These are phyloP conservation scores for Mollisiaceae sp. DNA, from an alignment of 2,329 filamentous ascomycete genomes.

Conservation along the genomic window DNA sequence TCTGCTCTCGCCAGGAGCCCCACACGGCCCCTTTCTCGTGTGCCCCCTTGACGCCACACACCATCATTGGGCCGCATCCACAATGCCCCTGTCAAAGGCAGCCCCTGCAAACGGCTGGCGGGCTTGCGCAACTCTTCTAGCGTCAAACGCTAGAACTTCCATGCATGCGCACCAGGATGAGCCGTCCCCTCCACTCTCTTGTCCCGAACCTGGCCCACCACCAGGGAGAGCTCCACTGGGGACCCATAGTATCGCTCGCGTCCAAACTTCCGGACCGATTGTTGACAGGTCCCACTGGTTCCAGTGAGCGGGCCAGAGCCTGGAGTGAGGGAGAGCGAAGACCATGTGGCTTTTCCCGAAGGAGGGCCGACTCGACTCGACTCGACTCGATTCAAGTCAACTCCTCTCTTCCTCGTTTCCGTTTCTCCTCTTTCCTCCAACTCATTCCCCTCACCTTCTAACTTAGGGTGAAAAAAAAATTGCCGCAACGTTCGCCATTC, in stretches of 20 bases:
- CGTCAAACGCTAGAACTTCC: constrained; percentile 37
- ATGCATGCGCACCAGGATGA: constrained; percentile 18
- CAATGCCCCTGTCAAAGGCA: not conserved
- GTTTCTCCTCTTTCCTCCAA: not conserved
- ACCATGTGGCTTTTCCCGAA: constrained; percentile 9
- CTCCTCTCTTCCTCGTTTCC: not conserved
- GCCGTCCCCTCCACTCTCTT: too few species aligned
- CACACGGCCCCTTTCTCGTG: not conserved
- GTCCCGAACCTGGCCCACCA: too few species aligned
- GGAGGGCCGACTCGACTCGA: not conserved
- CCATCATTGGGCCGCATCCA: not conserved
- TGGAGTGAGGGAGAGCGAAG: not conserved
- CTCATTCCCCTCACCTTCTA: too few species aligned
- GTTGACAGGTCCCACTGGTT: not conserved
- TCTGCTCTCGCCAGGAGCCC: not conserved
- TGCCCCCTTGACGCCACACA: not conserved
- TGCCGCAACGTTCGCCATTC: not conserved
- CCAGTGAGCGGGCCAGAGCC: not conserved
- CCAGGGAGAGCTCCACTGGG: too few species aligned
- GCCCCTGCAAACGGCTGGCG: constrained; percentile 45
- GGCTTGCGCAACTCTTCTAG: constrained; percentile 44
- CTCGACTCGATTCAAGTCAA: not conserved
- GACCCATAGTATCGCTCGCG: not conserved
- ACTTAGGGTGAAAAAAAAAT: not conserved
- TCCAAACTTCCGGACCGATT: constrained; percentile 16